Evolutionary conservation across 2,329 filamentous ascomycete genomes (phyloP).

Genomic region (Aspergillus persii): DNA sequence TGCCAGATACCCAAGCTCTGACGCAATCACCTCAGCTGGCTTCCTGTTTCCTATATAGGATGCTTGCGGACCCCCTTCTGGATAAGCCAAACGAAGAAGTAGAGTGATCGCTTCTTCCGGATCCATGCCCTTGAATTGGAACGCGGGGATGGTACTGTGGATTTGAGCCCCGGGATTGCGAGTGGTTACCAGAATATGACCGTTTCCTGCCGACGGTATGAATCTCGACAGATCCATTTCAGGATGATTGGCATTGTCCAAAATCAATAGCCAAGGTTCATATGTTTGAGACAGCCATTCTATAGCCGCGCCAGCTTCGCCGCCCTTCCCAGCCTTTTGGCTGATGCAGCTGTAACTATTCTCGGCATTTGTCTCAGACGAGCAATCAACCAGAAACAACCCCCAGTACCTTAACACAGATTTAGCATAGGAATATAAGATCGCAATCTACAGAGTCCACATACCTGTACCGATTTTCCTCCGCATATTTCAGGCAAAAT

Average conservation of each 20-base stretch:
- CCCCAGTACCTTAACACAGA: neutral
- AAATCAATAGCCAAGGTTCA: neutral
- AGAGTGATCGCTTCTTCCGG: neutral
- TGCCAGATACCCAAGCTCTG: neutral
- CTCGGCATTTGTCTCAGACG: neutral
- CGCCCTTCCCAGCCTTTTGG: neutral
- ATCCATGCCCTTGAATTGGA: neutral
- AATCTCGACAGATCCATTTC: neutral
- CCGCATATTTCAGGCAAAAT: neutral
- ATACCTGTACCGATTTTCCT: neutral
- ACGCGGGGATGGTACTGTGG: neutral
- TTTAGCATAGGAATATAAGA: neutral
- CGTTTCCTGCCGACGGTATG: neutral
- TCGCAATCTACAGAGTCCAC: neutral
- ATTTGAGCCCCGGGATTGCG: neutral
- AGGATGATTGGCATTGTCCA: neutral
- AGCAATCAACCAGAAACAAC: neutral
- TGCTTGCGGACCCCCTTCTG: neutral
- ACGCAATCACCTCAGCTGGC: neutral
- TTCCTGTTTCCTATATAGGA: neutral
- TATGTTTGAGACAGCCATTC: neutral
- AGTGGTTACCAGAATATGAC: neutral
- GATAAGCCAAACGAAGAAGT: neutral
- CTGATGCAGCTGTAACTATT: neutral
- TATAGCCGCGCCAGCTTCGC: neutral